Base-by-base conservation (phyloP, 768 basidiomycete genomes). In the Phylloporus sp. region DNA sequence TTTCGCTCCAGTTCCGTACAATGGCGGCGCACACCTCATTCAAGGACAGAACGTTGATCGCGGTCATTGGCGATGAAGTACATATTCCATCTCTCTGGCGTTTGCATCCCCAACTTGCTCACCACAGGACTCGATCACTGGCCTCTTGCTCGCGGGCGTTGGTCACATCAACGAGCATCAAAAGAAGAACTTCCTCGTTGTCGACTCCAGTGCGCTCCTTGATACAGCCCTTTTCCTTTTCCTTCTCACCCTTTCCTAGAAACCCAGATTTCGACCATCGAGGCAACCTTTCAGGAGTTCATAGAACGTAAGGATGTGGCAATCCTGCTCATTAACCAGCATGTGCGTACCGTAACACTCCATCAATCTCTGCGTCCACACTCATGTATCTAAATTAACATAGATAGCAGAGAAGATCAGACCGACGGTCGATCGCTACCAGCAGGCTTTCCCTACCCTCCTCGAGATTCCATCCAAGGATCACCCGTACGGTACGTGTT, bases 381-480 rank as follows among this genome's bases (percentile, higher is more conserved):
- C 56, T 45, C 45, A 58, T 32, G 43, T 52, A 46, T 35, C 45
- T 41, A 16, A 41, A 54, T 59, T 34, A 44, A 53, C 58, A 9
- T 66, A 97, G 97, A 78, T 98, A 62, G 97, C 97, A 54, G 97
- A 98, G 76, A 92, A 90, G 78, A 99, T 99, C 56, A 78, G 97
- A 32, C 92, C 92, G 0, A 84, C 89, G 1, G 92, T 99, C 12
- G 97, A 99, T 72, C 85, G 85, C 62, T 99, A 99, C 70, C 85
- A 91, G 58, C 90, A 94, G 69, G 85, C 95, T 0, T 99, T 99
- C 75, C 97, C 97, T 20, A 93, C 97, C 0, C 73, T 99, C 35
- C 82, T 99, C 15, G 97, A 99, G 72, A 98, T 99, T 55, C 97
- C 97, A 23, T 94, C 92, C 49, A 98, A 98, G 70, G 95, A 98